Conservation (phyloP, 305 asterid genomes). For the Fraxinus floribunda region DNA sequence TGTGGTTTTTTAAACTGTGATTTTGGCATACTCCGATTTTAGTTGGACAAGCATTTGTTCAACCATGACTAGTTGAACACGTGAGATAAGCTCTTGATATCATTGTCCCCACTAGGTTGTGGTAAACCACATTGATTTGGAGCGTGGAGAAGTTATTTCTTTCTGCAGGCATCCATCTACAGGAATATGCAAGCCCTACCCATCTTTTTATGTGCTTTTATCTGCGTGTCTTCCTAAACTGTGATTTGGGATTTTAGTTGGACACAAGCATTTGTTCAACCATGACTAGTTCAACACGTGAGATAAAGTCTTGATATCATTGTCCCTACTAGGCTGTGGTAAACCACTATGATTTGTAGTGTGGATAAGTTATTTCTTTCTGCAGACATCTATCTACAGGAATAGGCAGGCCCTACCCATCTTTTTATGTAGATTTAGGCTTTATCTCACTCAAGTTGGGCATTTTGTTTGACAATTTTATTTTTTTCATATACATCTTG, state of each 20-base stretch:
- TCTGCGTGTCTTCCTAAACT: not conserved
- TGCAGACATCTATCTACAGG: not conserved
- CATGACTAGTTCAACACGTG: not conserved
- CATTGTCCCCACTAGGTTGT: not conserved
- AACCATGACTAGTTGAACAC: not conserved
- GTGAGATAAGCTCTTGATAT: not conserved
- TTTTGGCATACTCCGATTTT: not conserved
- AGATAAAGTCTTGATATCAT: not conserved
- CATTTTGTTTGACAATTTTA: not conserved
- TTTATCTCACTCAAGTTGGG: not conserved
- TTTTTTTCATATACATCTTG: not conserved
- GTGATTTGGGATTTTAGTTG: not conserved
- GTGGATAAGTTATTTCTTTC: not conserved
- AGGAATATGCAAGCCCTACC: not conserved
- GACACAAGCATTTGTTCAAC: not conserved
- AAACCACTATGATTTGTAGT: not conserved
- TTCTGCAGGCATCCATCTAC: not conserved
- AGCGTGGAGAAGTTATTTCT: not conserved
- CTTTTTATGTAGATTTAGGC: not conserved
- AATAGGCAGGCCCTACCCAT: not conserved
- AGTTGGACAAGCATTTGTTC: not conserved
- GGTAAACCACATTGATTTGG: not conserved
- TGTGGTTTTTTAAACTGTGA: not conserved
- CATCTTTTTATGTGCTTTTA: not conserved
- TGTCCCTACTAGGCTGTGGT: not conserved